Evolutionary conservation across 257 asterid genomes (phyloP), one percentile per base, ranked within the genome.

Genomic region (Galeopsis tetrahit): DNA sequence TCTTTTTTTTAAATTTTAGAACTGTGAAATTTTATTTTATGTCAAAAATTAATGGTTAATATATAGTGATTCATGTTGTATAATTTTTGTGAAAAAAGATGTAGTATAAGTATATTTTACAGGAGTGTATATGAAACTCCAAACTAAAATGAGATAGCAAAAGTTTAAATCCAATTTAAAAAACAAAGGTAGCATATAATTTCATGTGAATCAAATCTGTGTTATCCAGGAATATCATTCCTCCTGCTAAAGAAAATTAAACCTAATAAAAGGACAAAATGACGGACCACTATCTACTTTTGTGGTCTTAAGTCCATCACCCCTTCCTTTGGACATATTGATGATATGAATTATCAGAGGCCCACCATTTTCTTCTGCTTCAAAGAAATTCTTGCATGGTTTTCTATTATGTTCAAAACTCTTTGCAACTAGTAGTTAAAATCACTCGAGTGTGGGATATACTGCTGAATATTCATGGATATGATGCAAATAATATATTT

Each of bases 271-370:
- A 56, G 8, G 60, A 57, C 46, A 42, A 49, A 36, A 17, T 10
- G 51, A 68, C 33, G 48, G 21, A 46, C 10, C 60, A 44, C 49
- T 51, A 13, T 57, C 76, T 39, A 56, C 75, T 58, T 61, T 63
- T 58, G n/a, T 64, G 57, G 64, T 55, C 82, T 66, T 21, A 28
- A 69, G 63, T 40, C 34, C 71, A 59, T 61, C 69, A 9, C 63
- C 34, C 70, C 57, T 48, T 44, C 70, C 57, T 48, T 40, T 61
- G 32, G 13, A 31, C 31, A 21, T 8, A 17, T 53, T 15, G 21
- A 32, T 15, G 21, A 32, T 10, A 34, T 46, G 38, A 68, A 75
- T 61, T 66, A 70, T 36, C 58, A 35, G 3, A 57, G 70, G 13
- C 74, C 80, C 39, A 69, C 66, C 67, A 61, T 55, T 68, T 55